Conservation (phyloP, 441 rosid genomes). For the Bocquillonia castaneifolia region DNA sequence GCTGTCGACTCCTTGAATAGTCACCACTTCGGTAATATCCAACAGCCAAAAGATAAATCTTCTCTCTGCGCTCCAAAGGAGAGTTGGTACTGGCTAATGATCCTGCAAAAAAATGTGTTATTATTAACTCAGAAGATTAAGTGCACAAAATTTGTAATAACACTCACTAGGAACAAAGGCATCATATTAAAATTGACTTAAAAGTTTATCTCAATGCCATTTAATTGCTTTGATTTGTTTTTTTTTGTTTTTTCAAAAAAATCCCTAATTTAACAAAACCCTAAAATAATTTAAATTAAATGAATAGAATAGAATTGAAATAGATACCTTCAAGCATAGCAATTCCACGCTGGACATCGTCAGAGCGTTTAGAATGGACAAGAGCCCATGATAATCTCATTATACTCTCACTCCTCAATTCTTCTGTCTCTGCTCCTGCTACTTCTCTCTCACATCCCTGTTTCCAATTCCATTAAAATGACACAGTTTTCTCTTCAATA, state of each 20-base stretch:
- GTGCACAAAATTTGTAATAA: too few species aligned
- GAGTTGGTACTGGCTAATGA: constrained; percentile 49
- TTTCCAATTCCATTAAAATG: background rate
- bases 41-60: constrained; percentile 84
- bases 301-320: background rate
- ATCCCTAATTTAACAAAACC: background rate
- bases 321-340: constrained; percentile 82
- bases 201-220: too few species aligned
- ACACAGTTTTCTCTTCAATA: background rate
- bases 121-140: too few species aligned
- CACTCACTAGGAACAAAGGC: too few species aligned
- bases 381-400: constrained; percentile 97
- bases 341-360: constrained; percentile 85
- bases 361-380: constrained; percentile 70
- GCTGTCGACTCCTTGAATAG: constrained; percentile 72
- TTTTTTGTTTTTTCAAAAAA: too few species aligned
- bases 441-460: constrained; percentile 88
- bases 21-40: constrained; percentile 82
- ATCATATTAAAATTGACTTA: too few species aligned
- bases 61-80: constrained; percentile 72
- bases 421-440: constrained; percentile 55
- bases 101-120: constrained; percentile 44
- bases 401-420: constrained; percentile 51
- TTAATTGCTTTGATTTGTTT: too few species aligned
- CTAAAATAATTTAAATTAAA: background rate